A percentile compares a stretch with the other conserved stretches of the same genome.
These are phyloP conservation scores for Nakazawaea wyomingensis DNA, from an alignment of 805 yeast species.

Conservation along the genomic window DNA sequence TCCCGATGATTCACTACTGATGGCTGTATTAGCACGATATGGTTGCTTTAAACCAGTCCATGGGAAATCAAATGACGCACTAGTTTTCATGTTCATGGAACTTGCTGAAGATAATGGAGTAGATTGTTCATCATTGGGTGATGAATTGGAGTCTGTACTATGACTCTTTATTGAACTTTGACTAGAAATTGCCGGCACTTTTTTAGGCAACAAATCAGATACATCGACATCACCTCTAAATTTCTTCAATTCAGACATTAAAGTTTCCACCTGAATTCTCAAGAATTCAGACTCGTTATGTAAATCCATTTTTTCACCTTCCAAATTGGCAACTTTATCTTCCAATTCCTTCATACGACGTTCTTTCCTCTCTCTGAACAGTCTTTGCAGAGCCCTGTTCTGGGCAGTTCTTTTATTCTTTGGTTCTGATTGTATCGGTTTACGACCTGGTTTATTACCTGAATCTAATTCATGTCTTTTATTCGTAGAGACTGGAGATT, in stretches of 20 bases:
- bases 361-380: constrained; percentile 93
- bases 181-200: constrained; percentile 9
- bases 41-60: constrained; percentile 26
- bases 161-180: background rate
- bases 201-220: constrained; percentile 11
- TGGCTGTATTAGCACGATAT: constrained; percentile 7
- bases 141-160: background rate
- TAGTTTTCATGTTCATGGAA: constrained; percentile 11
- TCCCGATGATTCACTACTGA: constrained; percentile 1
- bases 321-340: constrained; percentile 66
- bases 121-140: constrained; percentile 1
- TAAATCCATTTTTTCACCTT: constrained; percentile 64
- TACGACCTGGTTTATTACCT: constrained; percentile 66
- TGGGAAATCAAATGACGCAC: constrained; percentile 52
- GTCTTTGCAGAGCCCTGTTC: constrained; percentile 97
- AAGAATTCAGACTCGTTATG: constrained; percentile 69
- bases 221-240: constrained; percentile 36
- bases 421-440: constrained; percentile 66
- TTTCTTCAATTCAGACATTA: constrained; percentile 65
- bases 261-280: constrained; percentile 67
- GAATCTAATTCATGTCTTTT: constrained; percentile 9
- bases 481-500: constrained; percentile 1
- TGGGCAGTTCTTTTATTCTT: constrained; percentile 91
- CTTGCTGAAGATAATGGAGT: constrained; percentile 5
- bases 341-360: constrained; percentile 80